Percentiles rank a stretch among this genome's conserved stretches.
Conservation (phyloP, 192 early-diverging fungal species). For the Cetraspora pellucida region DNA sequence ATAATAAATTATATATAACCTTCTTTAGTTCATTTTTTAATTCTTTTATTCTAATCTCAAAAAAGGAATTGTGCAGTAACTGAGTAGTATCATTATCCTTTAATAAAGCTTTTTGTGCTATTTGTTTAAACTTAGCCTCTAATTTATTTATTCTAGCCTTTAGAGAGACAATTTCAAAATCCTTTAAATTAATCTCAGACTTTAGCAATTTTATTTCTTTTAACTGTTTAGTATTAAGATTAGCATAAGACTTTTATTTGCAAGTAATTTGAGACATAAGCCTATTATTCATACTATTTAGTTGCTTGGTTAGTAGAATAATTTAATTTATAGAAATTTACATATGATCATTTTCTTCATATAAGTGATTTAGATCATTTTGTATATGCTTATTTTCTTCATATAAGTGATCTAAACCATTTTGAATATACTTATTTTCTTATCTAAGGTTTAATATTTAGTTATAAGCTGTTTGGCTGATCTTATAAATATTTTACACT, state of each 20-base stretch:
- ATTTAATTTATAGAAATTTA: not conserved
- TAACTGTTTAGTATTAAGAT: conserved; percentile 2
- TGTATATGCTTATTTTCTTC: not conserved
- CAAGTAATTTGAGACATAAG: not conserved
- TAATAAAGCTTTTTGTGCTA: conserved; percentile 10
- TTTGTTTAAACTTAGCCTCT: conserved; percentile 10
- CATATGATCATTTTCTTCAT: not conserved
- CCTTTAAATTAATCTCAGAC: not conserved
- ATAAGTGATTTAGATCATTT: not conserved
- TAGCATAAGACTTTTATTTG: not conserved
- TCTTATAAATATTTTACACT: conserved; percentile 8
- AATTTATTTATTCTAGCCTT: conserved; percentile 2
- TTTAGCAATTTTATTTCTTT: not conserved
- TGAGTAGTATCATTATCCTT: not conserved
- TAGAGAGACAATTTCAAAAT: not conserved
- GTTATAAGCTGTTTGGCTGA: not conserved
- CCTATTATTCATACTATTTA: not conserved
- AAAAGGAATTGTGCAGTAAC: too few species aligned
- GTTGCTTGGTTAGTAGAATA: not conserved
- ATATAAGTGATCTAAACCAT: too few species aligned
- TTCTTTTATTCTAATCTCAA: conserved; percentile 11
- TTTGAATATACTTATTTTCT: too few species aligned
- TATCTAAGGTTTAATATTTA: not conserved
- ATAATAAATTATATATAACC: conserved; percentile 9
- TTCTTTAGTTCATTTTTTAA: not conserved